A percentile compares a stretch with the other conserved stretches of the same genome.
Conservation (phyloP, 345 rosid genomes). For the Hypericum perforatum region DNA sequence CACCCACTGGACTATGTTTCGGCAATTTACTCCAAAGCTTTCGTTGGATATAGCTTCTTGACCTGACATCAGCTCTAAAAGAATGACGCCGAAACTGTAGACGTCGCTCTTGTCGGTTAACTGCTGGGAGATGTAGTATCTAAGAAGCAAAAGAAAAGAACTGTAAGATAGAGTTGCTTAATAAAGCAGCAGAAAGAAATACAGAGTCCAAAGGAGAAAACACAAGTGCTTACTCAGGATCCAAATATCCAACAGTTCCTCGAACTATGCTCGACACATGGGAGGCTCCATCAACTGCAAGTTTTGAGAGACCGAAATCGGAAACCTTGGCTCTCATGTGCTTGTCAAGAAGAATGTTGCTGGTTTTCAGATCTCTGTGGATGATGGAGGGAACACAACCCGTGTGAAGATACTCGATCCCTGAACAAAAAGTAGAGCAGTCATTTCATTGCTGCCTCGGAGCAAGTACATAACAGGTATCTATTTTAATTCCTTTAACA, state of each 20-base stretch:
- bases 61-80: conserved; percentile 90
- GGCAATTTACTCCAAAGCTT: conserved; percentile 79
- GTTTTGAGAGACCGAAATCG: conserved; percentile 90
- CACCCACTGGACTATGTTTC: conserved; percentile 99
- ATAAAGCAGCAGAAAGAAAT: conserved; percentile 1
- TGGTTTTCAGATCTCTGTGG: conserved; percentile 89
- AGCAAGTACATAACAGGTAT: neutral
- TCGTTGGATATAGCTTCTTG: conserved; percentile 92
- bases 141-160: conserved; percentile 19
- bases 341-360: conserved; percentile 88
- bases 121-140: conserved; percentile 97
- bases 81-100: conserved; percentile 95
- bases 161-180: neutral
- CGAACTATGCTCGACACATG: conserved; percentile 97
- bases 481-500: neutral
- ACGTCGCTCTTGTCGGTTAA: conserved; percentile 96
- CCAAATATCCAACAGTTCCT: conserved; percentile 97
- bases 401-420: conserved; percentile 94
- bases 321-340: conserved; percentile 89
- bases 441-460: conserved; percentile 4
- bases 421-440: conserved; percentile 25
- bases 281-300: conserved; percentile 80
- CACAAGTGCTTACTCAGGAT: conserved; percentile 73
- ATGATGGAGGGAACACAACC: conserved; percentile 97
- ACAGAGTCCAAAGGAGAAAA: conserved; percentile 4